Percentiles rank a stretch among this genome's conserved stretches.
These are phyloP conservation scores for Colletotrichum magnum DNA, from an alignment of 2,329 filamentous ascomycete species.

Conservation along the genomic window DNA sequence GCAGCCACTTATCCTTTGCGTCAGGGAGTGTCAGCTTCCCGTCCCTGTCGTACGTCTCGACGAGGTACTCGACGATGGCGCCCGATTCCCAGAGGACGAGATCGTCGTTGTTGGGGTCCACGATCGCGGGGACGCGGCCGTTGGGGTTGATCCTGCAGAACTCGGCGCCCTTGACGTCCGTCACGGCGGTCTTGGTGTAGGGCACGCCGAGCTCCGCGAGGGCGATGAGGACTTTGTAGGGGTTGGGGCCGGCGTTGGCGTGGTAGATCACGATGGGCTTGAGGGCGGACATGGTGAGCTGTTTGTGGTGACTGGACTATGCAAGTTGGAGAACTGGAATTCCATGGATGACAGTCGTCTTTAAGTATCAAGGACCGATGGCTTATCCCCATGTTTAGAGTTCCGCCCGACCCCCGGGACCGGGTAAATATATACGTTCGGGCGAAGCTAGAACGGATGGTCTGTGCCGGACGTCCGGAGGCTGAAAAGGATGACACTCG, in stretches of 20 bases:
- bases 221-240: conserved; percentile 49
- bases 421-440: background rate
- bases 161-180: conserved; percentile 44
- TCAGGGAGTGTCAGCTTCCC: conserved; percentile 31
- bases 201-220: conserved; percentile 54
- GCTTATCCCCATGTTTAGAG: background rate
- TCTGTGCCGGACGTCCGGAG: background rate
- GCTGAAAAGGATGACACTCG: background rate
- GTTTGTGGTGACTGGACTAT: background rate
- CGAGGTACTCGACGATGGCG: conserved; percentile 48
- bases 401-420: background rate
- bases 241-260: conserved; percentile 45
- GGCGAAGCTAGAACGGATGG: background rate
- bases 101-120: conserved; percentile 51
- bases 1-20: conserved; percentile 31
- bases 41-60: conserved; percentile 48
- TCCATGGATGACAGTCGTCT: background rate
- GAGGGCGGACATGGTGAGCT: background rate
- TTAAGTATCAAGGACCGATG: background rate
- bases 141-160: conserved; percentile 51
- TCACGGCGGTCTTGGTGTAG: conserved; percentile 47
- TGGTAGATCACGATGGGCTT: conserved; percentile 2
- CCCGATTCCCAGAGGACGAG: conserved; percentile 46
- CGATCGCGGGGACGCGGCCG: conserved; percentile 50
- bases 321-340: background rate